A percentile compares a stretch with the other conserved stretches of the same genome.
phyloP scores from a whole-genome alignment of 768 basidiomycete genomes.

The Mycena maculata region DNA sequence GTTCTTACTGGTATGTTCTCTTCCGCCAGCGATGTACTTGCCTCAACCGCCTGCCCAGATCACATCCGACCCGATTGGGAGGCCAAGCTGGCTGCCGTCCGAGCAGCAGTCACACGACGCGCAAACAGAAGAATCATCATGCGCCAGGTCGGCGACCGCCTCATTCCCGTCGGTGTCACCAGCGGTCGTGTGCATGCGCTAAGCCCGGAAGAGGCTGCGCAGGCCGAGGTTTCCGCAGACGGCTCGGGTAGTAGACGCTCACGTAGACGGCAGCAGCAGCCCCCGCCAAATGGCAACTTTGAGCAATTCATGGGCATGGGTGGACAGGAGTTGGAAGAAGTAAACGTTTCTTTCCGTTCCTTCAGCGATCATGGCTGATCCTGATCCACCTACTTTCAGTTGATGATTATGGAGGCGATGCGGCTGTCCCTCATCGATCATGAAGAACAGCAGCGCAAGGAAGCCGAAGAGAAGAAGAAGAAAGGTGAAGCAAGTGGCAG shows the following conservation, averaged over 20 bases:
- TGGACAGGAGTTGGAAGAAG: slow-evolving; percentile 95
- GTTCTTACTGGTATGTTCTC: slow-evolving; percentile 82
- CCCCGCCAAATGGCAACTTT: slow-evolving; percentile 64
- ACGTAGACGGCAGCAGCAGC: slow-evolving; percentile 65
- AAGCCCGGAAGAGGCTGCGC: slow-evolving; percentile 65
- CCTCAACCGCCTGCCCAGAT: slow-evolving; percentile 61
- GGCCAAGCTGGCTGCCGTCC: slow-evolving; percentile 91
- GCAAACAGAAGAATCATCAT: slow-evolving; percentile 97
- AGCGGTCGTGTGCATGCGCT: slow-evolving; percentile 85
- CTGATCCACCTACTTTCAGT: slow-evolving; percentile 54
- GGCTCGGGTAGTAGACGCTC: slow-evolving; percentile 63
- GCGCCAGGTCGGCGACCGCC: slow-evolving; percentile 97
- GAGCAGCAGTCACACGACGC: slow-evolving; percentile 94
- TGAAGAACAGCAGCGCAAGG: slow-evolving; percentile 89
- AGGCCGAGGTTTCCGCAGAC: slow-evolving; percentile 54
- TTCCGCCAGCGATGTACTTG: not conserved
- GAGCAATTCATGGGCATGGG: slow-evolving; percentile 79
- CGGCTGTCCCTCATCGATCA: slow-evolving; percentile 93
- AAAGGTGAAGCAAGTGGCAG: slow-evolving; percentile 54
- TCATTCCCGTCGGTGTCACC: slow-evolving; percentile 96
- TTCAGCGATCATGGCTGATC: slow-evolving; percentile 25
- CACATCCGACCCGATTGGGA: slow-evolving; percentile 99
- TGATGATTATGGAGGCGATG: slow-evolving; percentile 99
- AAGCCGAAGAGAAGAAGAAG: slow-evolving; percentile 76
- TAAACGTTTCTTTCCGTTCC: slow-evolving; percentile 48